Base-by-base conservation (phyloP, 2,329 filamentous ascomycete genomes). In the Monosporascus sp. region DNA sequence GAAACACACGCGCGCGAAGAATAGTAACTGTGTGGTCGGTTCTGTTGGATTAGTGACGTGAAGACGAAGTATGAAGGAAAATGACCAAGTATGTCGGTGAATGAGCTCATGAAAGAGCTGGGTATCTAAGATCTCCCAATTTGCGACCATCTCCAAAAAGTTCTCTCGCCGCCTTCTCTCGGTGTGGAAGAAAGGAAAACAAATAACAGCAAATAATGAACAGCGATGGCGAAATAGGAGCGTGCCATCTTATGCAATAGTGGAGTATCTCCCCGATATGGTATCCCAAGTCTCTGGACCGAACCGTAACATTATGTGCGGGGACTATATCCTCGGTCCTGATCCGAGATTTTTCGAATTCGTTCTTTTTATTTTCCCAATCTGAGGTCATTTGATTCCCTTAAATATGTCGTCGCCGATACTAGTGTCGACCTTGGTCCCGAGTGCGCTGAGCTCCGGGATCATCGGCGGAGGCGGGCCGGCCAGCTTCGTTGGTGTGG, bases 391-490 rank as follows among this genome's bases (percentile, higher is more conserved):
- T 64, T 81, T 81, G 66, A 85, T 84, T 57, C 79, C 74, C 64
- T 82, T 83, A 67, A 85, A 84, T 36, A 85, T 69, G 56, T 84
- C 80, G 54, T 70, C 68, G 49, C 79, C 79, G 43, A 80, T 73
- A 48, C 67, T 63, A 24, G 73, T 68, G 48, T 77, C 76, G 48
- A 77, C 61, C 63, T 76, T 77, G 52, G 77, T 74, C 61, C 81
- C 74, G 52, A 83, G 71, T 48, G 77, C 74, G 61, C 69, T 73
- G 49, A 84, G 71, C 64, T 84, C 81, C 20, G 82, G 82, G 49
- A 85, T 84, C 79, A 79, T 83, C 24, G 82, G 82, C 38, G 82
- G 80, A 52, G 81, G 82, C 8, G 81, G 80, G 11, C 77, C 78
- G 37, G 66, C 58, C 6, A 72, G 67, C 56, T 75, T 76, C 62